Evolutionary conservation across 1,284 basidiomycete species (phyloP), one percentile per base, ranked within the genome.

Genomic region (Amylostereum areolatum): DNA sequence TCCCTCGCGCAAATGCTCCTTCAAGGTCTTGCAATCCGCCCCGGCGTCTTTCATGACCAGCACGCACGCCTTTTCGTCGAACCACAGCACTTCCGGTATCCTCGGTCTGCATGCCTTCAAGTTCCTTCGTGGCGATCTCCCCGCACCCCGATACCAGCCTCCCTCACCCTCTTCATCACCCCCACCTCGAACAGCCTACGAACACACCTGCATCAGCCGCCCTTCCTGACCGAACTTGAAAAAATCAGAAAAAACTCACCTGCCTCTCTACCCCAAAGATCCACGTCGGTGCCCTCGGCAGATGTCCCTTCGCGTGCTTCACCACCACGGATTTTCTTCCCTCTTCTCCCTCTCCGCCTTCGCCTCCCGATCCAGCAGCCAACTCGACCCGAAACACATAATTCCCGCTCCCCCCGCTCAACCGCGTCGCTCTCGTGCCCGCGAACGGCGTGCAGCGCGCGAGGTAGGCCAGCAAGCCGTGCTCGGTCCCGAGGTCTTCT

Each of bases 21-120:
- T 83, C 51, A 85, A 64, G 2, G 69, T 73, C 25, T 59, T 52
- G 12, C 64, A 55, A 5, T 58, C 55, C 30, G 57, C 59, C 3
- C 83, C 83, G 46, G 69, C 71, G 51, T 85, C 83, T 35, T 81
- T 76, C 73, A 84, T 82, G 58, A 85, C 71, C 32, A 84, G 69
- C 5, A 73, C 71, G 51, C 75, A 66, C 7, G 61, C 67, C 18
- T 63, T 61, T 24, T 71, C 62, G 56, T 85, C 83, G 57, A 76
- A 75, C 33, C 67, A 61, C 54, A 75, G 65, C 7, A 85, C 65
- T 7, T 52, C 57, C 1, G 83, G 81, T 1, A 77, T n/a, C 72
- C 2, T 66, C 71, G 35, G 77, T 69, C 8, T 74, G 49, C 1
- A 68, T 58, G n/a, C 66, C 59, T 1, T 47, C 41, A 4, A 69